Base-by-base conservation (phyloP, 2,329 filamentous ascomycete species). In the Aureobasidium sp. region DNA sequence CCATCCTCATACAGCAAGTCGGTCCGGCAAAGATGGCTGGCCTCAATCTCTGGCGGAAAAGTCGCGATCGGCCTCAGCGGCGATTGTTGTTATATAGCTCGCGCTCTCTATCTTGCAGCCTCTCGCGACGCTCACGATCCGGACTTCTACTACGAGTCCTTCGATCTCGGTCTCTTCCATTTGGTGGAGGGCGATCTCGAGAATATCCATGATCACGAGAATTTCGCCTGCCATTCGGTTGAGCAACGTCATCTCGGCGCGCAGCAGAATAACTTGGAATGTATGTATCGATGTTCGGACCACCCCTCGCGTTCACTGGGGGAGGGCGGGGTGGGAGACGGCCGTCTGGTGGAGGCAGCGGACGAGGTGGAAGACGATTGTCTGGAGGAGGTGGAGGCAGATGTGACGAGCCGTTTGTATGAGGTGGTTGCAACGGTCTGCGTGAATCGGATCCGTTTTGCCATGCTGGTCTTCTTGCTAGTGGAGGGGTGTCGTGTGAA, bases 241-340 rank as follows among this genome's bases (percentile, higher is more conserved):
- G 48, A 29, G 59, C 62, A 50, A 65, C 64, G 48, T 61, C 52
- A 36, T 68, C 67, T 44, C 66, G 65, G 55, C 32, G 63, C 20
- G 65, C 53, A 50, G 65, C 47, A 37, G 67, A 63, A 63, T 79
- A 80, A 50, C 72, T 73, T 1, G 78, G 78, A 32, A 79, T 77
- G 65, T 80, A 80, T 0, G 74, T 77, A 63, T 80, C 78, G 8
- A 69, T 69, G 59, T 70, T 69, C 12, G 66, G 59, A 57, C 65
- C 59, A 53, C 64, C 52, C 24, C 64, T 50, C 36, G 51, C 20
- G 10, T 37, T 52, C 32, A 20, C 50, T 17, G 75, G 72, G 46
- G 73, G 72, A 0, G 73, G 61, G 17, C 66, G 66, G 32, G 68
- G 63, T 1, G 66, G 60, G 9, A 67, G 62, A 15, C 64, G 64